Base-by-base conservation (phyloP, 495 filamentous ascomycete species). In the Halenospora varia region DNA sequence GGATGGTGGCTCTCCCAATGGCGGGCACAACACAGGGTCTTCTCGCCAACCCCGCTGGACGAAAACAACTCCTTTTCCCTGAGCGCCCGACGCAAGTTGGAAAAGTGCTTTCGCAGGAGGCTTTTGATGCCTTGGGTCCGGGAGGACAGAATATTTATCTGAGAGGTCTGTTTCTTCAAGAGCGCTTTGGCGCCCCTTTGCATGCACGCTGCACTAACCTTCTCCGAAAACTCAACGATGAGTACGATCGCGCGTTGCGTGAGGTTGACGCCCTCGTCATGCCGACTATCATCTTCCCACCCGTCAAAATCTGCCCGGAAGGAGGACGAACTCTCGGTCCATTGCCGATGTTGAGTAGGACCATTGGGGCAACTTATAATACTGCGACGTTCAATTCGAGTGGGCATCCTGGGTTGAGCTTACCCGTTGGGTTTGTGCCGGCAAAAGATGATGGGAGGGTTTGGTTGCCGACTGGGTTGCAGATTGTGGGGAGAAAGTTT, bases 321-420 rank as follows among this genome's bases (percentile, higher is more conserved):
- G 60, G 60, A 2, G 67, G 52, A 0, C 55, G 56, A 0, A 54
- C 57, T 10, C 55, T 67, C 17, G 66, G 68, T 1, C 77, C 74
- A 0, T 44, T 77, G 51, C 70, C 71, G 26, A 73, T 74, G 39
- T 45, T 80, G 24, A 62, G 63, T 15, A 70, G 71, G 18, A 72
- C 73, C 17, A 71, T 72, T 51, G 78, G 79, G 0, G 57, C 79
- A 26, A 75, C 78, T 1, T 73, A 72, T 18, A 84, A 85, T 56
- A 85, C 82, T 4, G 75, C 76, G 29, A 70, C 76, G 13, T 83
- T 84, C 57, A 78, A 86, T 68, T 68, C 72, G 20, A 79, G 80
- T 0, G 82, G 82, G 0, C 82, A 84, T 64, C 82, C 83, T 0
- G 81, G 78, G 0, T 59, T 87, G 48, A 76, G 75, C 2, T 67